Evolutionary conservation across 208 protist species (phyloP).

Genomic region (Acanthamoeba culbertsoni): DNA sequence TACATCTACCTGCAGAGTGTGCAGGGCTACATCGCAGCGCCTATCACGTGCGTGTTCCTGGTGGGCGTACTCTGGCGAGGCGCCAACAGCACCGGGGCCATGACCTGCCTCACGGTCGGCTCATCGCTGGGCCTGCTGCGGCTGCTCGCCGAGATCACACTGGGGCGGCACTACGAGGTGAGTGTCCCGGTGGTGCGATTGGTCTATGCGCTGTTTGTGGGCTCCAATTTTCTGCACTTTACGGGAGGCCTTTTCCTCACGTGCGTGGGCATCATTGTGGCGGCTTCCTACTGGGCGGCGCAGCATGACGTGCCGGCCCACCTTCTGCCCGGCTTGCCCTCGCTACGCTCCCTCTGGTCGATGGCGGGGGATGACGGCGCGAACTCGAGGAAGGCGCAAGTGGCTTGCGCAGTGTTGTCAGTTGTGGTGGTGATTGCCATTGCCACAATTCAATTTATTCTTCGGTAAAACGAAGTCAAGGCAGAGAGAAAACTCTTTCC

Average conservation of each 20-base stretch:
- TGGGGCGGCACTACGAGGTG: neutral
- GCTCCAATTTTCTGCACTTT: constrained; percentile 59
- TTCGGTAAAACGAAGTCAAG: neutral
- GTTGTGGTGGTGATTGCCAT: neutral
- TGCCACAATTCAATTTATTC: neutral
- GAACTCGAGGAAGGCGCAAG: no score
- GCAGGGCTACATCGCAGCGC: constrained; percentile 54
- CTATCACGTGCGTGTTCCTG: constrained; percentile 46
- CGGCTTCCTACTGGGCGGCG: neutral
- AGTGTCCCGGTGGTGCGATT: neutral
- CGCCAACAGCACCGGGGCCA: constrained; percentile 45
- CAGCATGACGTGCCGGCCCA: neutral
- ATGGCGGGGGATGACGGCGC: no score
- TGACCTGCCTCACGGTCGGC: constrained; percentile 18
- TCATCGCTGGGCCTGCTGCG: neutral
- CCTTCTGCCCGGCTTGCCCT: neutral
- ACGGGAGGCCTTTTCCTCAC: neutral
- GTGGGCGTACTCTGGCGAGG: constrained; percentile 34
- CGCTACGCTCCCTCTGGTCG: neutral
- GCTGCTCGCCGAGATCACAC: constrained; percentile 21
- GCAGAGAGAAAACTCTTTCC: constrained; percentile 44
- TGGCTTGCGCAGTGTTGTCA: neutral
- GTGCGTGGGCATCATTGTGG: neutral
- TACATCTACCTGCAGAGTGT: constrained; percentile 63
- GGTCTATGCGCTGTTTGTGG: constrained; percentile 8